These are phyloP conservation scores for Rheum nobile DNA, from an alignment of 148 eudicot species.

Conservation along the genomic window DNA sequence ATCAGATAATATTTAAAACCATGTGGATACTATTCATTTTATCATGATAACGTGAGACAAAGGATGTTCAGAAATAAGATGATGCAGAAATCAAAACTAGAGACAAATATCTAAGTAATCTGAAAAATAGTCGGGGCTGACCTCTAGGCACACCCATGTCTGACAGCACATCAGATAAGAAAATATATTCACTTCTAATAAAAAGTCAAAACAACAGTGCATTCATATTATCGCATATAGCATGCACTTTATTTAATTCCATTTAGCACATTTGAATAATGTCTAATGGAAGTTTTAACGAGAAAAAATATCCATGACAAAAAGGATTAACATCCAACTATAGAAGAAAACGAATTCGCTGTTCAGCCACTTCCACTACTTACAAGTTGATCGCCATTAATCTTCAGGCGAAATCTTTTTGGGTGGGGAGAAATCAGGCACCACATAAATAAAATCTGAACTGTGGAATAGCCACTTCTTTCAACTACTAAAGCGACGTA, in stretches of 20 bases:
- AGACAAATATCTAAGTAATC: not conserved
- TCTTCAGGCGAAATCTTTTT: not conserved
- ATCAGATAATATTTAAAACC: not conserved
- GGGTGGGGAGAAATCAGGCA: not conserved
- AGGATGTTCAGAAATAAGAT: not conserved
- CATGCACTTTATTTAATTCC: not conserved
- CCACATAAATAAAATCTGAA: not conserved
- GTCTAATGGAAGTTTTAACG: not conserved
- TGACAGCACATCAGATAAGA: not conserved
- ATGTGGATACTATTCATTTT: not conserved
- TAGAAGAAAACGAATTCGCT: not conserved
- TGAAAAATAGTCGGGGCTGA: not conserved
- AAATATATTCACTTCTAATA: not conserved
- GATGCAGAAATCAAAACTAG: not conserved
- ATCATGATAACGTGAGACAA: not conserved
- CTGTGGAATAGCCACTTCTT: not conserved
- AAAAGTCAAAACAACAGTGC: not conserved
- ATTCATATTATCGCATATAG: not conserved
- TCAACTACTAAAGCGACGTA: not conserved
- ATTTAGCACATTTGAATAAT: not conserved
- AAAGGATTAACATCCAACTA: not conserved
- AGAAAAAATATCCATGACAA: not conserved
- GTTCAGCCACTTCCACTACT: not conserved
- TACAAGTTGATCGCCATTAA: not conserved
- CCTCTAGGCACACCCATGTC: not conserved